These are phyloP conservation scores for Diaporthe amygdali DNA, from an alignment of 2,329 filamentous ascomycete genomes.

Conservation along the genomic window DNA sequence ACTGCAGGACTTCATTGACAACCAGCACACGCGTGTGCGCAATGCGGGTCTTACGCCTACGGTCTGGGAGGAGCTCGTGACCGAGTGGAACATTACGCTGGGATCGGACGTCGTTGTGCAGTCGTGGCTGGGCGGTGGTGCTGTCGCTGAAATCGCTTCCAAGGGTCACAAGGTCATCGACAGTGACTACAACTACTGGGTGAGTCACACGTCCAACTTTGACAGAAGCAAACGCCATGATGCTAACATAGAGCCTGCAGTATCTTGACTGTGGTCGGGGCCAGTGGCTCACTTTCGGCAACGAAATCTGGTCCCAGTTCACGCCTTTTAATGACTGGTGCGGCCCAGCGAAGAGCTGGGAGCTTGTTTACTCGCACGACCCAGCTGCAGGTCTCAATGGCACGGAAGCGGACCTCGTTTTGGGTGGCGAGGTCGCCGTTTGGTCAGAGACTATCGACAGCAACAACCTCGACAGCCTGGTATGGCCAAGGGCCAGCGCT, in stretches of 20 bases:
- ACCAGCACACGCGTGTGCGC: conserved; percentile 69
- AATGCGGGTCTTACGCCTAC: conserved; percentile 71
- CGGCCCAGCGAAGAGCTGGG: conserved; percentile 80
- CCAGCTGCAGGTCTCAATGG: conserved; percentile 68
- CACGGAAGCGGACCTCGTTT: conserved; percentile 67
- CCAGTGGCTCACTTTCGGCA: conserved; percentile 76
- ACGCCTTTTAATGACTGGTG: conserved; percentile 86
- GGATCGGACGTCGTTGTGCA: conserved; percentile 77
- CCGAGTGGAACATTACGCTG: conserved; percentile 78
- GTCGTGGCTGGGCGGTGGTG: conserved; percentile 72
- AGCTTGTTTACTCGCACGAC: conserved; percentile 80
- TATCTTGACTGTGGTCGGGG: conserved; percentile 86
- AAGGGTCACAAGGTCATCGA: conserved; percentile 74
- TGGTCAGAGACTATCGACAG: conserved; percentile 84
- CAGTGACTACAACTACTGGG: conserved; percentile 80
- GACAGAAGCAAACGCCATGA: not conserved
- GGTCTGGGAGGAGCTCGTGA: conserved; percentile 88
- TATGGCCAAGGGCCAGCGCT: conserved; percentile 80
- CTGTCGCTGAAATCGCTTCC: conserved; percentile 64
- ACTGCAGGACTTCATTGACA: conserved; percentile 78
- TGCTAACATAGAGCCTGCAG: conserved; percentile 44
- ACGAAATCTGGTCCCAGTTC: conserved; percentile 48
- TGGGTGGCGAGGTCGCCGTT: conserved; percentile 82
- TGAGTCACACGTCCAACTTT: conserved; percentile 42
- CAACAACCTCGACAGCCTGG: conserved; percentile 73